phyloP scores from a whole-genome alignment of 371 early-diverging fungal genomes.

The Choanephora cucurbitarum region DNA sequence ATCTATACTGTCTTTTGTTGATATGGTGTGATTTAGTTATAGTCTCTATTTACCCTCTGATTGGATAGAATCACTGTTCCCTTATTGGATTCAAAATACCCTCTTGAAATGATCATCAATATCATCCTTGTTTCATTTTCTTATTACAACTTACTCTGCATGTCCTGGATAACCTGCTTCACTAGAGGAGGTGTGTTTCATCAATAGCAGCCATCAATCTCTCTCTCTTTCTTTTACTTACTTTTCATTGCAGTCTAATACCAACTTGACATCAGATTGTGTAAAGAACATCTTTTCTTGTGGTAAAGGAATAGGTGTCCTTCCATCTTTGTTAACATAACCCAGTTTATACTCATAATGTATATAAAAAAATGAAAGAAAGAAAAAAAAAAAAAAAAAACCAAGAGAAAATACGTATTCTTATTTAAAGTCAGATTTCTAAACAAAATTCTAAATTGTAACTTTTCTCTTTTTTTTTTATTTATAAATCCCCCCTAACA shows the following conservation, averaged over 20 bases:
- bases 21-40: too few relatives aligned
- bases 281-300: constrained; percentile 50
- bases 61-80: constrained; percentile 47
- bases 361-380: constrained; percentile 6
- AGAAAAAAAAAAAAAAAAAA: constrained; percentile 4
- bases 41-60: constrained; percentile 55
- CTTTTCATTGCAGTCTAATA: constrained; percentile 40
- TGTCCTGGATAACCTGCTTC: constrained; percentile 44
- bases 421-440: too few relatives aligned
- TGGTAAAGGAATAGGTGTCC: constrained; percentile 47
- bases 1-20: too few relatives aligned
- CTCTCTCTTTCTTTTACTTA: too few relatives aligned
- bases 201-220: too few relatives aligned
- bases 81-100: constrained; percentile 33
- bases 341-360: constrained; percentile 60
- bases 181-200: constrained; percentile 7
- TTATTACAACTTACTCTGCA: constrained; percentile 24
- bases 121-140: neutral
- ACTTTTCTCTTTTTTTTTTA: too few relatives aligned
- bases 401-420: too few relatives aligned
- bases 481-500: too few relatives aligned
- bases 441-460: too few relatives aligned
- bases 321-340: constrained; percentile 44
- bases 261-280: constrained; percentile 36
- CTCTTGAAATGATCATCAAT: constrained; percentile 10